Percentiles rank a stretch among this genome's conserved stretches.
Conservation (phyloP, 257 asterid genomes). For the Nicotiana paniculata region DNA sequence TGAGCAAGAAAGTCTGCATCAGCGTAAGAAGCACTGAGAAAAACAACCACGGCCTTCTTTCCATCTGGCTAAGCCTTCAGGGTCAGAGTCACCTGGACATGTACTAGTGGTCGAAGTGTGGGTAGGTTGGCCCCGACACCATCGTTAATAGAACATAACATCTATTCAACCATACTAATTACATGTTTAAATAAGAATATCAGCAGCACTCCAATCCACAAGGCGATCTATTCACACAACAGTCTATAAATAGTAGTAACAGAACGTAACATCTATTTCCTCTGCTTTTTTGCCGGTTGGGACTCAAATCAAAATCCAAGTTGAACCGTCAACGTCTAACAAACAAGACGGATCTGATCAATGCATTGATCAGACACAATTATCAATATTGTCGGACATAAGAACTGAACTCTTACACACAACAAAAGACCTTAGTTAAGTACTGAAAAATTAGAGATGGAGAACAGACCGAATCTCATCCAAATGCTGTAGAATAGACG, state of each 20-base stretch:
- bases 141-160: too few species aligned
- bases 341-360: background rate
- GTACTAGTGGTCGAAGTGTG: background rate
- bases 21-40: background rate
- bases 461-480: too few species aligned
- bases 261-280: constrained; percentile 31
- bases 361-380: background rate
- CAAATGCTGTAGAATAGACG: too few species aligned
- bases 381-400: too few species aligned
- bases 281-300: constrained; percentile 46
- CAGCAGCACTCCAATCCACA: constrained; percentile 5
- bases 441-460: too few species aligned
- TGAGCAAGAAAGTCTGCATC: background rate
- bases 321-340: background rate
- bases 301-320: constrained; percentile 25
- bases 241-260: background rate
- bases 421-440: too few species aligned
- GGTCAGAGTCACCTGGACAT: background rate
- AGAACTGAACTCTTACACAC: too few species aligned
- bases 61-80: background rate
- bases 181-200: background rate
- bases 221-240: constrained; percentile 16
- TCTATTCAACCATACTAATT: background rate
- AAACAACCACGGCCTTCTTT: background rate
- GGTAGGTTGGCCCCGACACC: too few species aligned